Evolutionary conservation across 2,329 filamentous ascomycete species (phyloP), one percentile per base, ranked within the genome.

Genomic region (Alternaria alternata): DNA sequence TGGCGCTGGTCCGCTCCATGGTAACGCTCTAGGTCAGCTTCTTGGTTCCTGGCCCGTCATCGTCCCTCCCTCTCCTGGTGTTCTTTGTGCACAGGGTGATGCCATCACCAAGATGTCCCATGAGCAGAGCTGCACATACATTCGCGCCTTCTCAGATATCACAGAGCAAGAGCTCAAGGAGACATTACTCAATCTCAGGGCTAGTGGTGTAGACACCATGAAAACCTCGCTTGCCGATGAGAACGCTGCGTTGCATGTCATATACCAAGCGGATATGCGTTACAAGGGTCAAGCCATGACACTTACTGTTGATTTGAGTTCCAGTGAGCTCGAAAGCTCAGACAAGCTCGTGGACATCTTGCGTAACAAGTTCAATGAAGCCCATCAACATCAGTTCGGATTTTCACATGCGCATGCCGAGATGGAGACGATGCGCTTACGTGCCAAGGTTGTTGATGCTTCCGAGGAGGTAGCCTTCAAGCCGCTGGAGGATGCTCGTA

Each of bases 41-140:
- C 76, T 85, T 5, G 81, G 81, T 0, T 81, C 82, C 3, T 85
- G 81, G 80, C 83, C 83, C 5, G 82, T 85, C n/a, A 84, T 85
- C n/a, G 74, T 85, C 3, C 83, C 83, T 11, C 82, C 81, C 1
- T 81, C 81, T 2, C 83, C 83, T 5, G 83, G 83, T 22, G 81
- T 83, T 9, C 72, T 85, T 0, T 85, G 83, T 60, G 83, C 83
- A 2, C 80, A 82, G 55, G 83, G 83, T 0, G 83, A 85, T 72
- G 81, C 79, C 3, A 83, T 81, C 1, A 85, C 83, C 0, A 82
- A 82, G 62, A 78, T 85, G 65, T 80, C 80, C 41, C 81, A 83
- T 49, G 80, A 82, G 42, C 75, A 82, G 54, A 83, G 81, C 2
- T 73, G 74, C 54, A 82, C 82, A 0, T 84, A 81, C 52, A 84